phyloP scores from a whole-genome alignment of 1,284 basidiomycete genomes.

The Abortiporus biennis region DNA sequence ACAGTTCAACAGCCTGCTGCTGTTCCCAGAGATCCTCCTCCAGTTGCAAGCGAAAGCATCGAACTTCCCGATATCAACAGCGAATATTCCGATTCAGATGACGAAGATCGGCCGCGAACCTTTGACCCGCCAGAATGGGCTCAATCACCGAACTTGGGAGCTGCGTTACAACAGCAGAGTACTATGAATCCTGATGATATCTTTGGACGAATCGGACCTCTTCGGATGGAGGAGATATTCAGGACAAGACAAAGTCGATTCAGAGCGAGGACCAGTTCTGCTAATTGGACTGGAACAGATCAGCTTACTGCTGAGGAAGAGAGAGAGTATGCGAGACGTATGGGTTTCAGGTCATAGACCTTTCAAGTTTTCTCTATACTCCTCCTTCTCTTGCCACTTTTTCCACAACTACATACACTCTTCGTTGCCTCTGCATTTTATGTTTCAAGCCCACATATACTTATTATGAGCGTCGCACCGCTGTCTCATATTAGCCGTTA shows the following conservation, averaged over 20 bases:
- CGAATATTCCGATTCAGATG: conserved; percentile 94
- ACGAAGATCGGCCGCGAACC: conserved; percentile 69
- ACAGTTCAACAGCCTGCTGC: conserved; percentile 63
- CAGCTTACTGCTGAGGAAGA: conserved; percentile 79
- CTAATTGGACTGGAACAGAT: conserved; percentile 89
- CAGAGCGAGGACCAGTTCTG: conserved; percentile 84
- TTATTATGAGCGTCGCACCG: too few species aligned
- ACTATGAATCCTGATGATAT: conserved; percentile 88
- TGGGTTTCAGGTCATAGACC: conserved; percentile 83
- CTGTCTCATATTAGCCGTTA: too few species aligned
- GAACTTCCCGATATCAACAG: conserved; percentile 91
- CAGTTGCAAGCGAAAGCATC: conserved; percentile 70
- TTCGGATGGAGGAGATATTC: conserved; percentile 86
- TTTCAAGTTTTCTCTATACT: too few species aligned
- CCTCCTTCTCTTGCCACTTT: too few species aligned
- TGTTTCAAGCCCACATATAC: too few species aligned
- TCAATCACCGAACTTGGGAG: conserved; percentile 79
- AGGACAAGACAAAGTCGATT: conserved; percentile 71
- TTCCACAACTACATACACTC: too few species aligned
- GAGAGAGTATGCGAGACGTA: conserved; percentile 78
- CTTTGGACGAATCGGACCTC: conserved; percentile 79
- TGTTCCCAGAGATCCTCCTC: conserved; percentile 33
- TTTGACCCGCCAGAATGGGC: conserved; percentile 83
- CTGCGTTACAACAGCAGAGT: conserved; percentile 75
- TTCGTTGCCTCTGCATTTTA: too few species aligned